Base-by-base conservation (phyloP, 2,329 filamentous ascomycete genomes). In the Colletotrichum chrysophilum region DNA sequence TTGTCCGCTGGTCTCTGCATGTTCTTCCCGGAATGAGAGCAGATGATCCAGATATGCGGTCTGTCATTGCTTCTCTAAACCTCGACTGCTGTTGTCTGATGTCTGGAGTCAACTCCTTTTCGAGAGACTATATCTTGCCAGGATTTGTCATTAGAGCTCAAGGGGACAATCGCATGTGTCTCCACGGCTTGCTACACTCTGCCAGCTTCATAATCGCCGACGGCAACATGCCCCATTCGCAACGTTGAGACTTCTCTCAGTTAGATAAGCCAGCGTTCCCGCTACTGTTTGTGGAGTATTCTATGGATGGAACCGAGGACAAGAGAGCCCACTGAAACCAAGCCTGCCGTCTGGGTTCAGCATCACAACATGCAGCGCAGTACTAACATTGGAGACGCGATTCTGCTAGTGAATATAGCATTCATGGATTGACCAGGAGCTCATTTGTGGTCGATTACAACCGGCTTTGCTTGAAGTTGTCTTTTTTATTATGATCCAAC, bases 11-110 rank as follows among this genome's bases (percentile, higher is more conserved):
- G 10, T 48, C 5, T 21, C n/a, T 48, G 3, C 0, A 2, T 48
- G 0, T 21, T 2, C n/a, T 21, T 7, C 18, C n/a, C 3, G 5
- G 5, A 12, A 4, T 13, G 10, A 21, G 43, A 48, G 43, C 1
- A 48, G 43, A 48, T 48, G 43, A 21, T 21, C n/a, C n/a, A 48
- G 43, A 21, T 3, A 4, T 21, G 3, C 6, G 5, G 43, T 48
- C 43, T 13, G n/a, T 3, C 0, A 13, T 13, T 48, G 10, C n/a
- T 13, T 7, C 10, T 13, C 2, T 21, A 4, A 48, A 7, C 3
- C 10, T 48, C 2, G 10, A 48, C n/a, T 7, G 5, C 43, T 48
- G 5, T 21, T 1, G 5, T 2, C n/a, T 21, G 18, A 1, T 4
- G 38, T 10, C 1, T 7, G 3, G 43, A 21, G n/a, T 13, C 2